Conservation (phyloP, 768 basidiomycete species). For the Lyophyllum shimeji region DNA sequence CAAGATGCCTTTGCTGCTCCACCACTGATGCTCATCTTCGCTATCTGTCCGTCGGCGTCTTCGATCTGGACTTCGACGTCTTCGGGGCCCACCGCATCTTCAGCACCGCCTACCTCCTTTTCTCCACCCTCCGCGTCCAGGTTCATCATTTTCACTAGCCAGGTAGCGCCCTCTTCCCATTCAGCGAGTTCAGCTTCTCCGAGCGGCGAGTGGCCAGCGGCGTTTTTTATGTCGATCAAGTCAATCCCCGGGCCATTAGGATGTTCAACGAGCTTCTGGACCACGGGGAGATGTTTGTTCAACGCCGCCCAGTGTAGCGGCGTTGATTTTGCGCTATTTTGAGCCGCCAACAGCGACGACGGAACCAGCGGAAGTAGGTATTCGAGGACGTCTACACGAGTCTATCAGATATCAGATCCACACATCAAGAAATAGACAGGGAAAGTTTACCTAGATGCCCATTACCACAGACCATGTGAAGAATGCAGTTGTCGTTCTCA, state of each 20-base stretch:
- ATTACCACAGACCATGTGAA: conserved; percentile 90
- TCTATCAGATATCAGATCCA: conserved; percentile 47
- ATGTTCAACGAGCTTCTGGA: conserved; percentile 58
- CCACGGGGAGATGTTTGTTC: conserved; percentile 70
- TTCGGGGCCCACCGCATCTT: conserved; percentile 30
- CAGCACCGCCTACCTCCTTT: conserved; percentile 31
- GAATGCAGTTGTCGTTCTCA: conserved; percentile 72
- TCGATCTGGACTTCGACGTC: conserved; percentile 69
- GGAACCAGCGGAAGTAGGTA: conserved; percentile 66
- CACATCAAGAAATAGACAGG: conserved; percentile 9
- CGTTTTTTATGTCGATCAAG: conserved; percentile 77
- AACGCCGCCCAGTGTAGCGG: conserved; percentile 91
- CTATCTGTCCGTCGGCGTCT: conserved; percentile 69
- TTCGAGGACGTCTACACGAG: conserved; percentile 65
- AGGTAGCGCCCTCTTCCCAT: conserved; percentile 83
- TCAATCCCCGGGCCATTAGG: conserved; percentile 58
- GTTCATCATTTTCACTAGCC: conserved; percentile 81
- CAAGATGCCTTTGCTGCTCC: conserved; percentile 7
- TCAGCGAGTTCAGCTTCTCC: conserved; percentile 78
- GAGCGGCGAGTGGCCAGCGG: conserved; percentile 71
- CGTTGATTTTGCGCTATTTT: conserved; percentile 76
- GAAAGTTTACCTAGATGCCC: conserved; percentile 74
- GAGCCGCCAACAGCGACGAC: conserved; percentile 53
- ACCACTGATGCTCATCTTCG: conserved; percentile 56
- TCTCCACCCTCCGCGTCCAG: conserved; percentile 50